These are phyloP conservation scores for Amanita thiersii DNA, from an alignment of 768 basidiomycete species.

Conservation along the genomic window DNA sequence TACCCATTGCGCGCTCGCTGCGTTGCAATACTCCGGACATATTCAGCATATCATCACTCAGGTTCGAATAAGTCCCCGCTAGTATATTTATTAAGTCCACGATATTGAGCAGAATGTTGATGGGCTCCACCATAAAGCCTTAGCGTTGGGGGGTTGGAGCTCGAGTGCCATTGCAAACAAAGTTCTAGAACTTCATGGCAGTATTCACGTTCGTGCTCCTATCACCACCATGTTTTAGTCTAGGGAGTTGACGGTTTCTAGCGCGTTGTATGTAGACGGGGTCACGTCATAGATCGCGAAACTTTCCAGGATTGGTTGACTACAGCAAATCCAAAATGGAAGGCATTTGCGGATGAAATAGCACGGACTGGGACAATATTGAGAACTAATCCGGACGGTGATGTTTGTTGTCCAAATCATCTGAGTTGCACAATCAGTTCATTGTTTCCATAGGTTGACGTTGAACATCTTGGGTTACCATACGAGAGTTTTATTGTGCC, in stretches of 20 bases:
- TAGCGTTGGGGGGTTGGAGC: constrained; percentile 32
- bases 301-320: constrained; percentile 72
- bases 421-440: background rate
- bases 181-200: constrained; percentile 86
- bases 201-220: constrained; percentile 51
- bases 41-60: constrained; percentile 69
- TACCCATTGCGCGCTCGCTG: constrained; percentile 82
- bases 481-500: constrained; percentile 79
- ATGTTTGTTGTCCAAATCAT: constrained; percentile 40
- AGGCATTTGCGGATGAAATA: constrained; percentile 55
- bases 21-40: constrained; percentile 62
- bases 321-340: constrained; percentile 72
- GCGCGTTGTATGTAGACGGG: constrained; percentile 71
- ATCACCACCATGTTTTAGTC: background rate
- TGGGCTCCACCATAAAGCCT: constrained; percentile 82
- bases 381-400: constrained; percentile 90
- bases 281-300: constrained; percentile 60
- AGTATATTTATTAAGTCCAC: background rate
- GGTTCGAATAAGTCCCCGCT: constrained; percentile 23
- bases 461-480: constrained; percentile 60
- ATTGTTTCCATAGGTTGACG: constrained; percentile 51
- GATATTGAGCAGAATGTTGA: constrained; percentile 83
- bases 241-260: constrained; percentile 17
- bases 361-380: constrained; percentile 49
- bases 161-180: constrained; percentile 26